Base-by-base conservation (phyloP, 306 rosid species). In the Canavalia ensiformis region DNA sequence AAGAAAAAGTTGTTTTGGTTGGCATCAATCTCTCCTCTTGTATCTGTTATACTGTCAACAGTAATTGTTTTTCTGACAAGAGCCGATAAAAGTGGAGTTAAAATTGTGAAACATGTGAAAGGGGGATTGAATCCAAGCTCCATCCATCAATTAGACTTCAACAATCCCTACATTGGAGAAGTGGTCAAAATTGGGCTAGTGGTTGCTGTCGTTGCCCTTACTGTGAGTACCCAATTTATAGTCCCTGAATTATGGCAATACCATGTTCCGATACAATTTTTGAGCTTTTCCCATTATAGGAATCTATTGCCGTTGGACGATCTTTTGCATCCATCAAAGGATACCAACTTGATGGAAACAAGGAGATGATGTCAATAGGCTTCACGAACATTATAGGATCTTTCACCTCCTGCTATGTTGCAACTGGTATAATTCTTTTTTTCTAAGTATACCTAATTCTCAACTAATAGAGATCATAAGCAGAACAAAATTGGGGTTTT, bases 291-390 rank as follows among this genome's bases (percentile, higher is more conserved):
- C 10, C 60, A 65, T 37, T 73, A 51, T 76, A 95, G 97, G 99
- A 95, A 84, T 90, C 98, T 57, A 76, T 95, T 66, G 97, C 98
- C 7, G 99, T 95, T 49, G 98, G 99, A 1, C 86, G 97, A 74
- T 91, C 96, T 1, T 93, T 95, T 68, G 91, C 98, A 31, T 78
- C 96, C 7, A 84, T 95, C 35, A 89, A 89, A 85, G 95, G 94
- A 13, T 95, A 93, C 85, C 92, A 77, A 74, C 80, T 91, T 3
- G 94, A 91, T 34, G 99, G 97, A 33, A 95, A 93, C 93, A 95
- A 84, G 83, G 98, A 95, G 75, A 90, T 93, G 99, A 52, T 93
- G 35, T 89, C 98, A 7, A 81, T 93, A 51, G 98, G 99, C 18
- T 62, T 88, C 77, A 89, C 91, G 88, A 95, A 95, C 91, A 77